Conservation (phyloP, 805 yeast genomes). For the Zygosaccharomyces pseudorouxii region DNA sequence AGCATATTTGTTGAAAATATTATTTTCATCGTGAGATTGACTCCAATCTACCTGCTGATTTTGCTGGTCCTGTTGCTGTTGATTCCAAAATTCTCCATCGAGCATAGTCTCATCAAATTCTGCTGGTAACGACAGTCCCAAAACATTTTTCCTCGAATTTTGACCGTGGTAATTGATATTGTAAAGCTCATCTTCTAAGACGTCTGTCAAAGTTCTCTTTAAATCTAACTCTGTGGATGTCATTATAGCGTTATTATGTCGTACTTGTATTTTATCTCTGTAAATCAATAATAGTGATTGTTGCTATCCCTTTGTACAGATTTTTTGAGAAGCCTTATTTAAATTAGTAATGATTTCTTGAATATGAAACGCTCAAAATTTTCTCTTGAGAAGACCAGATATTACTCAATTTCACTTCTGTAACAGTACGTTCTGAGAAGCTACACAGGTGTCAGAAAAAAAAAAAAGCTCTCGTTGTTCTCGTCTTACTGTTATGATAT, state of each 20-base stretch:
- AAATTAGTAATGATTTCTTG: constrained; percentile 8
- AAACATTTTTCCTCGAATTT: constrained; percentile 9
- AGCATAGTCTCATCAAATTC: constrained; percentile 11
- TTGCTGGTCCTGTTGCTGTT: background rate
- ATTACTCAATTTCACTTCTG: background rate
- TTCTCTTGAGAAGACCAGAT: background rate
- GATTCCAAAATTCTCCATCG: constrained; percentile 5
- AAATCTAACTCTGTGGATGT: constrained; percentile 15
- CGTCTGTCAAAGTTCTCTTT: constrained; percentile 34
- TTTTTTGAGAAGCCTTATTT: constrained; percentile 5
- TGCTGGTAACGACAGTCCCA: constrained; percentile 11
- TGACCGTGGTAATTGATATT: constrained; percentile 19
- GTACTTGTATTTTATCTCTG: background rate
- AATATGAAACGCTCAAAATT: background rate
- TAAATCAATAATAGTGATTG: background rate
- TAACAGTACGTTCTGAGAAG: background rate
- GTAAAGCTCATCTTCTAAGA: constrained; percentile 33
- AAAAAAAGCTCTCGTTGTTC: background rate
- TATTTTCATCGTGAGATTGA: constrained; percentile 1
- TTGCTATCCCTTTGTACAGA: background rate
- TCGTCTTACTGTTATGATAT: background rate
- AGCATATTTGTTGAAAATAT: constrained; percentile 31
- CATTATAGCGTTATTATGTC: constrained; percentile 5
- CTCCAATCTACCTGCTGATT: constrained; percentile 2
- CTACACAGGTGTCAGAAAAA: background rate